Conservation (phyloP, 345 rosid genomes). For the Hibiscus mutabilis region DNA sequence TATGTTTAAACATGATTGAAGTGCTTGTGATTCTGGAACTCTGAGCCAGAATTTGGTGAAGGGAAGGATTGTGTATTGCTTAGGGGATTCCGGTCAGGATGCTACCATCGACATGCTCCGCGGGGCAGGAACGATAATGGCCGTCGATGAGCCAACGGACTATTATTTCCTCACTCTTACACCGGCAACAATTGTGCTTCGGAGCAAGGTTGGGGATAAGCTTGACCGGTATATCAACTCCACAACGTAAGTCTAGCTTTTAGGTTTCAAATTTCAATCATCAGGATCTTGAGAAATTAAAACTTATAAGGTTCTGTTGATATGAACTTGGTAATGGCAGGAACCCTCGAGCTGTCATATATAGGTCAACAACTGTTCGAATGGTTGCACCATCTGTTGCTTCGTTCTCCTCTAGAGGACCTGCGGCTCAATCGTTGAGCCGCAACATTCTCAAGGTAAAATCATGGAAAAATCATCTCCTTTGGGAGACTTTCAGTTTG, state of each 20-base stretch:
- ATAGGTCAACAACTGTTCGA: background rate
- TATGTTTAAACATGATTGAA: constrained; percentile 14
- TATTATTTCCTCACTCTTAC: constrained; percentile 31
- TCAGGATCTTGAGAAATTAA: background rate
- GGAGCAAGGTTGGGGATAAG: constrained; percentile 29
- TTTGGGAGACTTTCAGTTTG: background rate
- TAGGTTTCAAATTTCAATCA: constrained; percentile 8
- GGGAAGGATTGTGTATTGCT: constrained; percentile 68
- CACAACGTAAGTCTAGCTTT: constrained; percentile 44
- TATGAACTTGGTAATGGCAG: constrained; percentile 7
- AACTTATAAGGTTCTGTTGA: background rate
- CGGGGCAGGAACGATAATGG: constrained; percentile 51
- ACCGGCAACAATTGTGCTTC: constrained; percentile 36
- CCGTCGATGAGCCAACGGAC: constrained; percentile 23
- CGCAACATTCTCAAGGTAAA: constrained; percentile 70
- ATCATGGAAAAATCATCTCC: background rate
- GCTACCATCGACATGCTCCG: constrained; percentile 29
- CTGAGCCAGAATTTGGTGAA: constrained; percentile 42
- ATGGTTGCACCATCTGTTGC: constrained; percentile 49
- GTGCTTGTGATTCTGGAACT: constrained; percentile 60
- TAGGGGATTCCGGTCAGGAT: constrained; percentile 38
- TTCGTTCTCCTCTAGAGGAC: constrained; percentile 74
- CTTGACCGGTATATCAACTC: constrained; percentile 64
- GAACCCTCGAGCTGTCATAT: constrained; percentile 30
- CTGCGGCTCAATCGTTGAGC: constrained; percentile 40